Evolutionary conservation across 1,284 basidiomycete species (phyloP).

Genomic region (Fistulina hepatica): DNA sequence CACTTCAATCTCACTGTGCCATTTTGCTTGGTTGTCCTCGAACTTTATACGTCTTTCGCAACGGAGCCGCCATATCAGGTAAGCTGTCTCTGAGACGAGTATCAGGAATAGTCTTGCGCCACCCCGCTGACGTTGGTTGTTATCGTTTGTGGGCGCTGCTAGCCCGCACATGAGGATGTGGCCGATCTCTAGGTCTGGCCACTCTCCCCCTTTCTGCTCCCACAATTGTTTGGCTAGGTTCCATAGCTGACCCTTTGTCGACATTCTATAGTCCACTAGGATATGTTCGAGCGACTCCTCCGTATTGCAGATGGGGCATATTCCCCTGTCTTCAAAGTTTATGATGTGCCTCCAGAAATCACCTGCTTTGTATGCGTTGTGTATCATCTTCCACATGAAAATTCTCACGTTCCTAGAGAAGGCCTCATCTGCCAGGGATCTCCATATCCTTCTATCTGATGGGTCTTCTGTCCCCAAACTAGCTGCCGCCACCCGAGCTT

Average conservation of each 20-base stretch:
- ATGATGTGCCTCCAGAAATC: slow-evolving; percentile 6
- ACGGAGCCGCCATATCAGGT: slow-evolving; percentile 5
- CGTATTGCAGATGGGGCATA: slow-evolving; percentile 10
- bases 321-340: slow-evolving; percentile 10
- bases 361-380: slow-evolving; percentile 6
- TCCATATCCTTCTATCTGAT: no score
- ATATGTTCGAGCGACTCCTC: slow-evolving; percentile 22
- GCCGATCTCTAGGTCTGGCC: slow-evolving; percentile 13
- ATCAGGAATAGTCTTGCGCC: slow-evolving; percentile 3
- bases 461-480: no score
- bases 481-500: no score
- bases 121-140: slow-evolving; percentile 3
- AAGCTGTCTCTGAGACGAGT: slow-evolving; percentile 4
- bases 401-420: background rate
- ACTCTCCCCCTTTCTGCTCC: slow-evolving; percentile 11
- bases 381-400: slow-evolving; percentile 9
- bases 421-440: no score
- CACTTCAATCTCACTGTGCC: background rate
- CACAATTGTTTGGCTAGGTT: slow-evolving; percentile 18
- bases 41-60: slow-evolving; percentile 3
- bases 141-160: background rate
- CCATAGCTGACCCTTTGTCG: no score
- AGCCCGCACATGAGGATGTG: background rate
- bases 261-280: slow-evolving; percentile 19
- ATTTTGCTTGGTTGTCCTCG: no score